Evolutionary conservation across 352 stramenopile genomes (phyloP).

Genomic region (Pythium phragmitis): DNA sequence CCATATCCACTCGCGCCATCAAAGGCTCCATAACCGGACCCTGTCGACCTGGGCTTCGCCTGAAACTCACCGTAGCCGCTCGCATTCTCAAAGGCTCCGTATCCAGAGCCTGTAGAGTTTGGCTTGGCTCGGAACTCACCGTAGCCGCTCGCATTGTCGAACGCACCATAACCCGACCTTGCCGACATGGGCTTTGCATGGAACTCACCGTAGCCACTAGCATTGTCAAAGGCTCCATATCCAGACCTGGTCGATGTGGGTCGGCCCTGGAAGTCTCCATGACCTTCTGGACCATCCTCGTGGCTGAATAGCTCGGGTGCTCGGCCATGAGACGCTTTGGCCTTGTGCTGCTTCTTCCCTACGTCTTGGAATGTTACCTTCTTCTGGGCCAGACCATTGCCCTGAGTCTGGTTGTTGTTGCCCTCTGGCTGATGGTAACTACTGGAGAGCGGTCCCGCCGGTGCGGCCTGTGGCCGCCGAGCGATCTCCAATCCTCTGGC

Average conservation of each 20-base stretch:
- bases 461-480: constrained; percentile 12
- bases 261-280: constrained; percentile 11
- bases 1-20: constrained; percentile 26
- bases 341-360: neutral
- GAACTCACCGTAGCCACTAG: constrained; percentile 28
- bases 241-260: constrained; percentile 12
- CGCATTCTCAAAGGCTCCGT: constrained; percentile 25
- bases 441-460: neutral
- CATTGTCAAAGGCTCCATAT: constrained; percentile 30
- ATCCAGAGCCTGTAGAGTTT: neutral
- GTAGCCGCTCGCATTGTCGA: constrained; percentile 34
- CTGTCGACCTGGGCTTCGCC: constrained; percentile 5
- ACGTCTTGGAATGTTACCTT: neutral
- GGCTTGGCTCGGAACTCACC: constrained; percentile 29
- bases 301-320: neutral
- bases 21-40: constrained; percentile 31
- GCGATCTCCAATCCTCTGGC: constrained; percentile 47
- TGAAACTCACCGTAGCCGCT: constrained; percentile 33
- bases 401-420: neutral
- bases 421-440: no score
- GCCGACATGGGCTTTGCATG: neutral
- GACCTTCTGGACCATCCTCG: neutral
- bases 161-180: constrained; percentile 35
- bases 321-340: neutral
- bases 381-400: neutral